phyloP scores from a whole-genome alignment of 768 basidiomycete genomes.

The Basidioascus undulatus region DNA sequence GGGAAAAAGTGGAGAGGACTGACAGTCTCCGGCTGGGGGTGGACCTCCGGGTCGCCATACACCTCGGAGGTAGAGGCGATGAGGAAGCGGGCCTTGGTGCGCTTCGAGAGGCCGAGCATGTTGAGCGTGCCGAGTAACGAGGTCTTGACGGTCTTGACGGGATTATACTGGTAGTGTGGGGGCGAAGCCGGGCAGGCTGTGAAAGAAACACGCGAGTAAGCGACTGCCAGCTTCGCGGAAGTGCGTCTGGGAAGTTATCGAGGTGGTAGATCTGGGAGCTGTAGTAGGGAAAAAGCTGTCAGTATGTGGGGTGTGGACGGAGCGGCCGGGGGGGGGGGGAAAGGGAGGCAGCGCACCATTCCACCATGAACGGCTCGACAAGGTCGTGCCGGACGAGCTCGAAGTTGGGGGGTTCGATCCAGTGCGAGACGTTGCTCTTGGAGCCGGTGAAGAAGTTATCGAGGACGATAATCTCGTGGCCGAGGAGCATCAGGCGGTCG shows the following conservation, averaged over 20 bases:
- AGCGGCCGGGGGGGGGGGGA: no score
- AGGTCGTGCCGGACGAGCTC: constrained; percentile 95
- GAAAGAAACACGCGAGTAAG: no score
- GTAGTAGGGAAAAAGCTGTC: no score
- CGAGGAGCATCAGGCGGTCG: constrained; percentile 89
- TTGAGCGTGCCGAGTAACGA: constrained; percentile 96
- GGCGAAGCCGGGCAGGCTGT: no score
- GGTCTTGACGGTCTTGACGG: constrained; percentile 94
- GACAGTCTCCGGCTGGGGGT: constrained; percentile 92
- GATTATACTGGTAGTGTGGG: constrained; percentile 94
- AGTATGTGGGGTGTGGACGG: no score
- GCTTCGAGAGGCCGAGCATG: constrained; percentile 95
- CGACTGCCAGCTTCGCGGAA: no score
- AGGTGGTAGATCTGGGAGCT: constrained; percentile 94
- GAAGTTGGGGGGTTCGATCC: constrained; percentile 97
- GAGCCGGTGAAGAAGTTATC: constrained; percentile 99
- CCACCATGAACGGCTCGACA: constrained; percentile 92
- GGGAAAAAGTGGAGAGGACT: constrained; percentile 20
- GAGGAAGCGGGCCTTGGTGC: constrained; percentile 88
- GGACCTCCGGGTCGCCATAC: constrained; percentile 94
- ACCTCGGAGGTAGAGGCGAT: constrained; percentile 94
- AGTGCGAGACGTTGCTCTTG: constrained; percentile 81
- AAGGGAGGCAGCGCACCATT: no score
- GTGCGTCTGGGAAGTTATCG: no score
- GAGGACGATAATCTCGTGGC: constrained; percentile 73